phyloP scores from a whole-genome alignment of 208 protist genomes.

The Leishmania major region DNA sequence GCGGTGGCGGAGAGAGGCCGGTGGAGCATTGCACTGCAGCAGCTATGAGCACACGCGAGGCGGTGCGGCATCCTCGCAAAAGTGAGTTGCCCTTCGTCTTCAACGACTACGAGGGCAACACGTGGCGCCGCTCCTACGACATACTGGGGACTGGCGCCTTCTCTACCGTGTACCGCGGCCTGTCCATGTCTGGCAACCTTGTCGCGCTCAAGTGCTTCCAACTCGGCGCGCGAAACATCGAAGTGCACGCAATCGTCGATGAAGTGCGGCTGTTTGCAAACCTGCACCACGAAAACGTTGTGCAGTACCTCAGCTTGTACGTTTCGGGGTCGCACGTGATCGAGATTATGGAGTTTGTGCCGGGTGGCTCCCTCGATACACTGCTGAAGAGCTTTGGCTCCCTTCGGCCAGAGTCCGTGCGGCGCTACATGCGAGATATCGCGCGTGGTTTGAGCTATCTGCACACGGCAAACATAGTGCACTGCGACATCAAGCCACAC shows the following conservation, averaged over 20 bases:
- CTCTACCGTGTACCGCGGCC: constrained; percentile 64
- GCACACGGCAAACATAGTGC: constrained; percentile 71
- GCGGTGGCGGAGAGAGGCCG: background rate
- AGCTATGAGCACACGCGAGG: background rate
- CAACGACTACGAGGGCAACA: constrained; percentile 55
- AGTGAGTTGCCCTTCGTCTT: constrained; percentile 66
- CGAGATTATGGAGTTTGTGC: constrained; percentile 84
- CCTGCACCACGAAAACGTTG: constrained; percentile 83
- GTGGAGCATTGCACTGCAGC: background rate
- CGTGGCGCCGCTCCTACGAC: constrained; percentile 58
- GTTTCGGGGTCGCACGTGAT: constrained; percentile 59
- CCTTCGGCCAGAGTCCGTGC: constrained; percentile 39
- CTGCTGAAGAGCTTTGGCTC: constrained; percentile 66
- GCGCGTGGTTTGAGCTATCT: constrained; percentile 75
- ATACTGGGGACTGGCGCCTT: constrained; percentile 62
- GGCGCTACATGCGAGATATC: constrained; percentile 70
- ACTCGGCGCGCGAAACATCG: constrained; percentile 52
- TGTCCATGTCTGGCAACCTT: constrained; percentile 62
- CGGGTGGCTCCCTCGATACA: constrained; percentile 75
- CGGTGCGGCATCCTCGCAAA: background rate
- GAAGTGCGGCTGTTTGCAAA: constrained; percentile 70
- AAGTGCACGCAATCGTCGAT: constrained; percentile 47
- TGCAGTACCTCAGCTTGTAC: constrained; percentile 74
- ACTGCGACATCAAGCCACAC: constrained; percentile 87
- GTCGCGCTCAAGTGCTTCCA: constrained; percentile 81